Percentiles rank a stretch among this genome's conserved stretches.
Conservation (phyloP, 2,329 filamentous ascomycete genomes). For the Mycosphaerella arachidis region DNA sequence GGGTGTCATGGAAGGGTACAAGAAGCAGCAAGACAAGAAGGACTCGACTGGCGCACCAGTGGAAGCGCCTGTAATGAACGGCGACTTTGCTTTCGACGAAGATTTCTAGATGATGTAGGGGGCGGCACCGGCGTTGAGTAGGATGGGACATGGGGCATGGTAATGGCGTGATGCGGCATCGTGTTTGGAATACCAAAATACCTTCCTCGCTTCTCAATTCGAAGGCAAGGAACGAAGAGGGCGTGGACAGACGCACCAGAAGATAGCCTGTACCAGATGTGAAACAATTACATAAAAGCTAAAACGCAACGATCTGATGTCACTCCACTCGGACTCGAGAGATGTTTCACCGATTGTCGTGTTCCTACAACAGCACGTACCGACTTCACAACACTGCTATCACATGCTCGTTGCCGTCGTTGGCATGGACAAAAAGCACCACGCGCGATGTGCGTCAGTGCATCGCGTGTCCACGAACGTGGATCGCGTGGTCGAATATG, state of each 20-base stretch:
- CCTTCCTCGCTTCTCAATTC: conserved; percentile 14
- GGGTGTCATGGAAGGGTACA: conserved; percentile 90
- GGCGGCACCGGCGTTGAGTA: conserved; percentile 7
- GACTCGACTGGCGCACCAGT: conserved; percentile 29
- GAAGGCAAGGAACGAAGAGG: conserved; percentile 6
- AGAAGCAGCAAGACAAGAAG: conserved; percentile 41
- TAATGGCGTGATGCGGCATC: conserved; percentile 14
- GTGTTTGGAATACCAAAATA: conserved; percentile 11
- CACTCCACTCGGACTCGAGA: too few relatives aligned
- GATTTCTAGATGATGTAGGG: conserved; percentile 68
- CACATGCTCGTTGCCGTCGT: background rate
- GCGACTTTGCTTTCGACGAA: conserved; percentile 90
- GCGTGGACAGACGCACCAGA: conserved; percentile 8
- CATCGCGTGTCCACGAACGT: background rate
- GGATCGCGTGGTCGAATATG: background rate
- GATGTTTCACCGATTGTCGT: too few relatives aligned
- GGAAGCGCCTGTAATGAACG: conserved; percentile 49
- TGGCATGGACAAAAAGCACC: background rate
- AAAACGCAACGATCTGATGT: background rate
- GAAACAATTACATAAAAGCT: conserved; percentile 2
- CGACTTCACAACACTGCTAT: background rate
- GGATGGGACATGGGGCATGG: conserved; percentile 11
- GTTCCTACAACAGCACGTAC: background rate
- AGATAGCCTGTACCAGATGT: background rate
- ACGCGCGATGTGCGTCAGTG: background rate